These are phyloP conservation scores for Pisolithus microcarpus DNA, from an alignment of 768 basidiomycete genomes.

Conservation along the genomic window DNA sequence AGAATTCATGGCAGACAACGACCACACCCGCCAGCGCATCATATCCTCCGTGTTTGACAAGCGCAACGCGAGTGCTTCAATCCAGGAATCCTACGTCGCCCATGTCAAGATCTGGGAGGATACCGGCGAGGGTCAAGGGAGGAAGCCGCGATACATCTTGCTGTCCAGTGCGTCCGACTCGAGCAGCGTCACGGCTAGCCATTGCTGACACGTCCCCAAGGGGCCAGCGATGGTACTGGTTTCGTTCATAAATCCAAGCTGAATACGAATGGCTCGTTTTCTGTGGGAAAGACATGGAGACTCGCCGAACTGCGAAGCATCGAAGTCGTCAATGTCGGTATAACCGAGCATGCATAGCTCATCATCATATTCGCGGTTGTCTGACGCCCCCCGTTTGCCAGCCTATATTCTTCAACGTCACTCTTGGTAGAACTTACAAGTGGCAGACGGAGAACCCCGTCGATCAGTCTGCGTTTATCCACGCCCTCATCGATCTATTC, in stretches of 20 bases:
- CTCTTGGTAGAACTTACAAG: slow-evolving; percentile 80
- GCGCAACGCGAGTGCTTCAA: slow-evolving; percentile 52
- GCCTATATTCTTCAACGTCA: slow-evolving; percentile 69
- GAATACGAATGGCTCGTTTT: slow-evolving; percentile 91
- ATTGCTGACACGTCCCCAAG: slow-evolving; percentile 28
- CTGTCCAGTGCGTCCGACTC: slow-evolving; percentile 68
- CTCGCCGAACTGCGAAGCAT: slow-evolving; percentile 74
- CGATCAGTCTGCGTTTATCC: slow-evolving; percentile 72
- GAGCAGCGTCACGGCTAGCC: background rate
- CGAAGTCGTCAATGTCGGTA: slow-evolving; percentile 66
- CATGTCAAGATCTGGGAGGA: slow-evolving; percentile 96
- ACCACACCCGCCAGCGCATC: slow-evolving; percentile 61
- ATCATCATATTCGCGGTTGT: slow-evolving; percentile 2
- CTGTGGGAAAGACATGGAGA: slow-evolving; percentile 95
- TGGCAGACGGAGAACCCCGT: slow-evolving; percentile 76
- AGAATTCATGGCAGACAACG: slow-evolving; percentile 38
- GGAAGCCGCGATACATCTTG: slow-evolving; percentile 86
- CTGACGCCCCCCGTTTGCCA: slow-evolving; percentile 23
- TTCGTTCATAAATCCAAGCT: slow-evolving; percentile 95
- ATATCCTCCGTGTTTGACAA: slow-evolving; percentile 78
- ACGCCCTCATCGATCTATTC: slow-evolving; percentile 57
- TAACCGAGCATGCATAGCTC: slow-evolving; percentile 3
- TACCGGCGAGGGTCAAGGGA: slow-evolving; percentile 58
- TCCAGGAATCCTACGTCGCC: slow-evolving; percentile 76
- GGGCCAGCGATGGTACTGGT: slow-evolving; percentile 53